Percentiles rank a stretch among this genome's conserved stretches.
phyloP scores from a whole-genome alignment of 805 yeast species.

The Yarrowia keelungensis region DNA sequence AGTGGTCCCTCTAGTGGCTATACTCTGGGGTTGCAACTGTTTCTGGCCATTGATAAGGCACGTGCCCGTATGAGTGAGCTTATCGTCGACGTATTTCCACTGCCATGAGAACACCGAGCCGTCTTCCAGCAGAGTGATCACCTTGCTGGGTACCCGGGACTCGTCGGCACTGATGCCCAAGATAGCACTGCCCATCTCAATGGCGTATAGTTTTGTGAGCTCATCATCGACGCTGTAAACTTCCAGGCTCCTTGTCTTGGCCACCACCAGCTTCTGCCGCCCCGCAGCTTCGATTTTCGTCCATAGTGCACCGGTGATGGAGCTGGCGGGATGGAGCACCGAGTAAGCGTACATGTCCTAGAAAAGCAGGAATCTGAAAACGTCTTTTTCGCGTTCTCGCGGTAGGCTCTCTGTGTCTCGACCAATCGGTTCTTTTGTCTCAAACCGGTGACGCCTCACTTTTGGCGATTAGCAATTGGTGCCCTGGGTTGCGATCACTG shows the following conservation, averaged over 20 bases:
- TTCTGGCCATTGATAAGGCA: conserved; percentile 5
- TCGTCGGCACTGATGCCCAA: conserved; percentile 25
- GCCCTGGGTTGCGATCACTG: conserved; percentile 22
- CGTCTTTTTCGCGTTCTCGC: background rate
- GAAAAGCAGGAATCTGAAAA: background rate
- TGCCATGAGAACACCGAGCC: conserved; percentile 23
- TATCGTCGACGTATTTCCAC: conserved; percentile 10
- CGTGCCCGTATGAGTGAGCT: conserved; percentile 14
- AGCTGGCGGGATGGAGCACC: conserved; percentile 21
- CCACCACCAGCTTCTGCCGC: conserved; percentile 27
- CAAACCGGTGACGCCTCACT: conserved; percentile 23
- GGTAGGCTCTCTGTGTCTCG: conserved; percentile 2
- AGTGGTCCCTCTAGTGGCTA: background rate
- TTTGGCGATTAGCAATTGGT: conserved; percentile 21
- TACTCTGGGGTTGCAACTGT: conserved; percentile 8
- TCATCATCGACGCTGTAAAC: conserved; percentile 18
- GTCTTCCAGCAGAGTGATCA: conserved; percentile 26
- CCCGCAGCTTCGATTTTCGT: conserved; percentile 32
- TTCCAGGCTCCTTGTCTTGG: conserved; percentile 24
- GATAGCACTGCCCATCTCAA: conserved; percentile 23
- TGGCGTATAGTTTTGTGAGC: conserved; percentile 15
- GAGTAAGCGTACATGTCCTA: conserved; percentile 21
- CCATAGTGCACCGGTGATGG: conserved; percentile 31
- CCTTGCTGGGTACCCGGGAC: conserved; percentile 11
- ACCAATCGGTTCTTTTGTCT: background rate